Conservation (phyloP, 1,284 basidiomycete genomes). For the Ganoderma sp. region DNA sequence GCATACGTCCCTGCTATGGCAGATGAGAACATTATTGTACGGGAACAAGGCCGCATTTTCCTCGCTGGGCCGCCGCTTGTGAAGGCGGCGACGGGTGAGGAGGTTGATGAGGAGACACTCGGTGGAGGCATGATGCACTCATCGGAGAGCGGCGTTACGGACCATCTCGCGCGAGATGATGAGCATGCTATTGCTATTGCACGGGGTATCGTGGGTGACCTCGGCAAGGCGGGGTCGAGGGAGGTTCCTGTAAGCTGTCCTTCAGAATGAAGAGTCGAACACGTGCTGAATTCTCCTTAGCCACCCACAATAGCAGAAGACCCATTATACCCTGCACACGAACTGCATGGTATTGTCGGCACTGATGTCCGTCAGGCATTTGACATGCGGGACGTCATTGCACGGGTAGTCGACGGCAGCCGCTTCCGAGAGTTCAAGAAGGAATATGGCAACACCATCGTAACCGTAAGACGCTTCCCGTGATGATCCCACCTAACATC, state of each 20-base stretch:
- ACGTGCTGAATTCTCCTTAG: constrained; percentile 42
- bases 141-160: constrained; percentile 91
- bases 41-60: constrained; percentile 93
- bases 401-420: constrained; percentile 90
- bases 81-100: constrained; percentile 94
- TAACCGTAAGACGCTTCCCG: constrained; percentile 66
- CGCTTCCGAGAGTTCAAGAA: constrained; percentile 95
- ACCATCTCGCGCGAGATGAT: constrained; percentile 89
- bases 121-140: constrained; percentile 96
- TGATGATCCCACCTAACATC: neutral
- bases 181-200: constrained; percentile 89
- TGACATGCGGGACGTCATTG: constrained; percentile 94
- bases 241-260: constrained; percentile 51
- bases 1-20: constrained; percentile 97
- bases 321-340: constrained; percentile 81
- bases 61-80: constrained; percentile 96
- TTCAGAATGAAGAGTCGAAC: neutral
- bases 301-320: constrained; percentile 65
- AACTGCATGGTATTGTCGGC: constrained; percentile 91
- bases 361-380: constrained; percentile 87
- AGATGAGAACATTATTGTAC: constrained; percentile 94
- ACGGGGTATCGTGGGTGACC: constrained; percentile 80
- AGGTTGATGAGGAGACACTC: constrained; percentile 90
- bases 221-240: constrained; percentile 66
- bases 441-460: constrained; percentile 89